Conservation (phyloP, 306 rosid species). For the Inga oerstediana region DNA sequence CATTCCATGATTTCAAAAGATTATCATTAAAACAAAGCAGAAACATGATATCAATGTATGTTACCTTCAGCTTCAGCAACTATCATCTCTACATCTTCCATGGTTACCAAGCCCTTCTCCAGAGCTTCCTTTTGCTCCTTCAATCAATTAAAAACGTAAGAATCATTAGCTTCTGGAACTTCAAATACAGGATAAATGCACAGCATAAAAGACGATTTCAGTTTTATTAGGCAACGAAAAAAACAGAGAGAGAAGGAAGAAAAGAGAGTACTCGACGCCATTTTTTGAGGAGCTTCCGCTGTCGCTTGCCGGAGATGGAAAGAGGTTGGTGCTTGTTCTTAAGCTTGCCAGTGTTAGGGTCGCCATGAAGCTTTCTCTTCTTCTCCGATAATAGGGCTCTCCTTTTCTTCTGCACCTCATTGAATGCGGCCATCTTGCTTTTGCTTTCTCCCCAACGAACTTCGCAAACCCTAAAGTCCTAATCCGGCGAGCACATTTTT, state of each 20-base stretch:
- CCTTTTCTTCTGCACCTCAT: conserved; percentile 81
- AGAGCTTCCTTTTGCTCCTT: conserved; percentile 82
- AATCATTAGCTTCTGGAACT: not conserved
- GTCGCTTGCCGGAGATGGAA: conserved; percentile 81
- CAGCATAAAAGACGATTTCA: not conserved
- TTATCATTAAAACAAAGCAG: not conserved
- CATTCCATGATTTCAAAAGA: not conserved
- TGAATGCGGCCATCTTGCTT: conserved; percentile 78
- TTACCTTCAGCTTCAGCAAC: conserved; percentile 79
- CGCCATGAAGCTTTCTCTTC: conserved; percentile 77
- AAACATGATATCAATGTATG: not conserved
- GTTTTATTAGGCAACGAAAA: not conserved
- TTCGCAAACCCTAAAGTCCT: not conserved
- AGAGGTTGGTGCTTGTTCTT: conserved; percentile 54
- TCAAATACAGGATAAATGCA: not conserved
- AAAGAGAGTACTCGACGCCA: conserved; percentile 65
- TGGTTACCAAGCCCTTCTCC: conserved; percentile 60
- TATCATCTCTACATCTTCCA: conserved; percentile 91
- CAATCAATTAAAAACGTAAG: conserved; percentile 7
- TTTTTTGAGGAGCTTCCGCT: conserved; percentile 86
- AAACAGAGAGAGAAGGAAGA: not conserved
- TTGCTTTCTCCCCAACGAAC: not conserved
- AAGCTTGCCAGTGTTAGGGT: conserved; percentile 70
- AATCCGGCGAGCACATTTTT: not conserved
- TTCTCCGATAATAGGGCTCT: conserved; percentile 66